phyloP scores from a whole-genome alignment of 2,329 filamentous ascomycete species.

The Bipolaris cookei region DNA sequence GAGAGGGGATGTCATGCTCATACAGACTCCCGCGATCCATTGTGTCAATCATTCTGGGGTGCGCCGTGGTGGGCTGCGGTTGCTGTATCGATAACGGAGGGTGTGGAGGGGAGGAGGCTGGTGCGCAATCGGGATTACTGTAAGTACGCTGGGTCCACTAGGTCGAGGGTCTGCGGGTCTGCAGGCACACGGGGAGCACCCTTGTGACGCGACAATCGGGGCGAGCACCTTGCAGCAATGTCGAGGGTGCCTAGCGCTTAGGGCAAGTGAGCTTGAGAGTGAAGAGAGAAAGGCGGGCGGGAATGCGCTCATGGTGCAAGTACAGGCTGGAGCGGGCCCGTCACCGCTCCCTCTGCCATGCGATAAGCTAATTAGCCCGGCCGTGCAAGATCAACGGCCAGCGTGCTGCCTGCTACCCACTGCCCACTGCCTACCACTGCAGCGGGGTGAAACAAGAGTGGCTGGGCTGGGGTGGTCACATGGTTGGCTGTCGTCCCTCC shows the following conservation, averaged over 20 bases:
- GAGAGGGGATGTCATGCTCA: slow-evolving; percentile 48
- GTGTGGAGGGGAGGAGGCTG: slow-evolving; percentile 28
- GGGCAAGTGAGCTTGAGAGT: not conserved
- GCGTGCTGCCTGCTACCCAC: slow-evolving; percentile 20
- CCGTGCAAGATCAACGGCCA: slow-evolving; percentile 24
- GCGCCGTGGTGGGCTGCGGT: slow-evolving; percentile 7
- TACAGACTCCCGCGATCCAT: slow-evolving; percentile 46
- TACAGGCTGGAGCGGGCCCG: not conserved
- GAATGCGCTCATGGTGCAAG: slow-evolving; percentile 15
- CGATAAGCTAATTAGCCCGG: slow-evolving; percentile 24
- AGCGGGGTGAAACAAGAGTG: slow-evolving; percentile 41
- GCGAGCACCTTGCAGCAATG: slow-evolving; percentile 8
- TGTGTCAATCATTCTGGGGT: slow-evolving; percentile 35
- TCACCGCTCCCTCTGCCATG: slow-evolving; percentile 14
- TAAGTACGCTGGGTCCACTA: slow-evolving; percentile 24
- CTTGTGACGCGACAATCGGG: slow-evolving; percentile 44
- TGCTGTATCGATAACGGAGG: slow-evolving; percentile 12
- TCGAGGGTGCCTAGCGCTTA: slow-evolving; percentile 36
- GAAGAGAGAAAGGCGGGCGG: slow-evolving; percentile 1
- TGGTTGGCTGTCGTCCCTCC: slow-evolving; percentile 31
- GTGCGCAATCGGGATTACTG: slow-evolving; percentile 23
- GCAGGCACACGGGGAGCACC: slow-evolving; percentile 41
- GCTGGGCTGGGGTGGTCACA: slow-evolving; percentile 26
- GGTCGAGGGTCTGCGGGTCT: slow-evolving; percentile 32
- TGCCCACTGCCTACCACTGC: slow-evolving; percentile 23